phyloP scores from a whole-genome alignment of 2,329 filamentous ascomycete species.

The Nectriaceae sp. region DNA sequence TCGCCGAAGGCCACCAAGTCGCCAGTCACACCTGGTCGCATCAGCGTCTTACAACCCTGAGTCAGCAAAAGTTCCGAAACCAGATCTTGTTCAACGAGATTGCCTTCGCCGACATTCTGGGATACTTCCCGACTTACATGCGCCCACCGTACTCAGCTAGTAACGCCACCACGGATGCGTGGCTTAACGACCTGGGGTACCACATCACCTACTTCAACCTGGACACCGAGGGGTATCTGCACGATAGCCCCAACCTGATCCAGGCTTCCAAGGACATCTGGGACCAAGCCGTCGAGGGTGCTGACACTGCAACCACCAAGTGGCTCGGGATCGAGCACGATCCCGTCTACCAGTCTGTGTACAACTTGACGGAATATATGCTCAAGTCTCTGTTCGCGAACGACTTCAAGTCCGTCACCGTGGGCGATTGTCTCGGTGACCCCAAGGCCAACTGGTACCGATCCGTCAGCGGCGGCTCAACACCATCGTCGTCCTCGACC shows the following conservation, averaged over 20 bases:
- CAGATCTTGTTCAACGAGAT: constrained; percentile 48
- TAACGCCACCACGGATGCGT: constrained; percentile 38
- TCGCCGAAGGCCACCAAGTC: constrained; percentile 59
- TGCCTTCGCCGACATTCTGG: constrained; percentile 42
- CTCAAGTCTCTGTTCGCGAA: constrained; percentile 40
- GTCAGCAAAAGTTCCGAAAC: constrained; percentile 33
- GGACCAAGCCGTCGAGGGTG: constrained; percentile 38
- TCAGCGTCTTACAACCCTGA: constrained; percentile 41
- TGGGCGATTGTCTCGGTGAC: constrained; percentile 55
- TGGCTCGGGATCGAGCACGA: constrained; percentile 59
- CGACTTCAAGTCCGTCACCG: constrained; percentile 50
- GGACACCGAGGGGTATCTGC: constrained; percentile 62
- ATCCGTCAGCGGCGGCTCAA: constrained; percentile 18
- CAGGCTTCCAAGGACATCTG: constrained; percentile 44
- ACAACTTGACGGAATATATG: constrained; percentile 46
- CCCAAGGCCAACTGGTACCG: constrained; percentile 55
- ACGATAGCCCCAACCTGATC: constrained; percentile 51
- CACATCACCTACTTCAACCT: constrained; percentile 61
- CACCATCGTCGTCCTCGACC: constrained; percentile 1
- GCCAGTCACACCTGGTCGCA: constrained; percentile 56
- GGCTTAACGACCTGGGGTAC: constrained; percentile 51
- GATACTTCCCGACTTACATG: constrained; percentile 46
- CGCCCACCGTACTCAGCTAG: constrained; percentile 50
- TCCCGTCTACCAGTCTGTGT: constrained; percentile 46
- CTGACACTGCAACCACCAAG: constrained; percentile 24